Base-by-base conservation (phyloP, 1,284 basidiomycete species). In the Microbotryum silenes-acaulis region DNA sequence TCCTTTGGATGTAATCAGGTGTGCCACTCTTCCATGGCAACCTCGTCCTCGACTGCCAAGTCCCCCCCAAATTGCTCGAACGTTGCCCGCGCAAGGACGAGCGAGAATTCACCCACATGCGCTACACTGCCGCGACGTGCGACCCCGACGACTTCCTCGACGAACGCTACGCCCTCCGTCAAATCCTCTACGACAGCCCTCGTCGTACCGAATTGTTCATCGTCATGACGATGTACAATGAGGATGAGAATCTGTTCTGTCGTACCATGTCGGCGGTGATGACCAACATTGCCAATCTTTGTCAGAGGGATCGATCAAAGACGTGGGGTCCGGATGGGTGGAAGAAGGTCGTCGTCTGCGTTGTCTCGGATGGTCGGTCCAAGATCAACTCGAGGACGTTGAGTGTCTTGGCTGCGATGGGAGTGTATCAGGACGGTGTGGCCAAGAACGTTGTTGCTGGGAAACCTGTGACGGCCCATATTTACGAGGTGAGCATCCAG, bases 241-340 rank as follows among this genome's bases (percentile, higher is more conserved):
- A 67, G 46, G 65, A 87, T 71, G 86, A 87, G 72, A 78, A 82
- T 63, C 77, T 87, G 10, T 87, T 93, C 76, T 87, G 85, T 70
- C 78, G 90, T 50, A 90, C 91, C 0, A 91, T 94, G 89, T 85
- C 91, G 70, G 91, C 91, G 61, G 87, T 94, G 16, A 90, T 94
- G 78, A 89, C 51, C 60, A 72, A 72, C 56, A 81, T 90, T 56
- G 83, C 83, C 16, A 86, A 89, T 73, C 75, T 93, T 63, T 91
- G 88, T 74, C 87, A 85, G 68, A 79, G 90, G 23, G 86, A 87
- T 51, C 77, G 88, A 59, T 88, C 85, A 70, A 91, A 89, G 79
- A 96, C 87, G 1, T 97, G 93, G 93, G 91, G 91, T 1, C 87
- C 89, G 74, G 90, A 96, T 0, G 91, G 92, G 0, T 97, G 93